Evolutionary conservation across 2,329 filamentous ascomycete species (phyloP).

Genomic region (Fusarium musae): DNA sequence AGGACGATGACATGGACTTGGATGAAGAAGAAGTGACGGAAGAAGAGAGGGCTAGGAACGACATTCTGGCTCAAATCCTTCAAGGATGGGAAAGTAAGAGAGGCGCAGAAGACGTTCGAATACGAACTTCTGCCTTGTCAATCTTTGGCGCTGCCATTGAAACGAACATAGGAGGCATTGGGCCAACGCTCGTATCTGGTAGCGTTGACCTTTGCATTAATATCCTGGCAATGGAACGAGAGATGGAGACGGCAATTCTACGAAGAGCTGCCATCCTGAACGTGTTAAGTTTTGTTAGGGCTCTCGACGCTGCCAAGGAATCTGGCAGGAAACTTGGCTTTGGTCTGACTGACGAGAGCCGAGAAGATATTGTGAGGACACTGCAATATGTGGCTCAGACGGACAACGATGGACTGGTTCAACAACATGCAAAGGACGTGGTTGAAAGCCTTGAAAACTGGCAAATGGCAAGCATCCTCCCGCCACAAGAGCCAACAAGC

Average conservation of each 20-base stretch:
- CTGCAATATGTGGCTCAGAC: slow-evolving; percentile 71
- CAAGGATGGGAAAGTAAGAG: slow-evolving; percentile 74
- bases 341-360: slow-evolving; percentile 64
- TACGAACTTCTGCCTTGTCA: slow-evolving; percentile 75
- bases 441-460: slow-evolving; percentile 73
- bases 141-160: slow-evolving; percentile 71
- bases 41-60: slow-evolving; percentile 59
- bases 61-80: slow-evolving; percentile 68
- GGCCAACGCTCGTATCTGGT: slow-evolving; percentile 62
- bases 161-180: slow-evolving; percentile 67
- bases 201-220: slow-evolving; percentile 72
- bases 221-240: slow-evolving; percentile 71
- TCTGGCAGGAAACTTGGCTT: slow-evolving; percentile 60
- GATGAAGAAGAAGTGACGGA: slow-evolving; percentile 61
- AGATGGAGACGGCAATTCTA: slow-evolving; percentile 70
- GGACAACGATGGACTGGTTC: slow-evolving; percentile 75
- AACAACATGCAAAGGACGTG: slow-evolving; percentile 73
- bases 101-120: slow-evolving; percentile 75
- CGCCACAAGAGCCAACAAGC: slow-evolving; percentile 43
- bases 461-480: slow-evolving; percentile 64
- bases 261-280: slow-evolving; percentile 73
- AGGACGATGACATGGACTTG: slow-evolving; percentile 57
- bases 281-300: slow-evolving; percentile 69
- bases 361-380: slow-evolving; percentile 70
- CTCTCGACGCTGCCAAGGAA: slow-evolving; percentile 65